Base-by-base conservation (phyloP, 1,284 basidiomycete genomes). In the Austroboletus rostrupii region DNA sequence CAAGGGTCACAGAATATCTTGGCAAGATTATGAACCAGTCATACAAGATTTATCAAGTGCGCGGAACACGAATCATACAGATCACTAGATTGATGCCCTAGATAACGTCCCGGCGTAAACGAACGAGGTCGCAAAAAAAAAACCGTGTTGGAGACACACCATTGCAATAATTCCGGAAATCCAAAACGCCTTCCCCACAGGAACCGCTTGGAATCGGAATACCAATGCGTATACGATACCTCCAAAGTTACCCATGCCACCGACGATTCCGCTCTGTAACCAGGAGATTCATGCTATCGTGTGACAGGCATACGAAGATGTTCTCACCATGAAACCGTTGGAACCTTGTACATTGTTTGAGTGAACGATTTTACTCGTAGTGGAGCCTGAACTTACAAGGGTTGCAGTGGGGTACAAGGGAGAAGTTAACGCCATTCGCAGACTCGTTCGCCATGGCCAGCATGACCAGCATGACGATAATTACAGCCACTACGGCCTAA, bases 401-500 rank as follows among this genome's bases (percentile, higher is more conserved):
- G 49, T 76, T 77, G 57, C 76, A 78, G 57, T 80, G 79, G 0
- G 79, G 78, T 1, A 79, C 76, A 28, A 80, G 67, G 5, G 76
- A 68, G 57, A 81, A 82, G 58, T 77, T 79, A 3, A 74, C 72
- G 3, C 80, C 80, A 51, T 80, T 81, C 0, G 69, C 78, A 8
- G 73, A 64, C 56, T 80, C 76, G 23, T 54, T 57, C 19, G 48
- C 49, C 3, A 48, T 12, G 13, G 59, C 58, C 19, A 54, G 40
- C 17, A 65, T 38, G 26, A 54, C 26, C 5, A 65, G 54, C 39
- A 72, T 56, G 7, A 66, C 59, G 17, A 65, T 66, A 40, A 72
- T 61, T 14, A 71, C 43, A 3, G 55, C 47, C 21, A 65, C 53
- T 59, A 58, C 28, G 40, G 5, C 28, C 47, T 31, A 29, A 37